A percentile compares a stretch with the other conserved stretches of the same genome.
phyloP scores from a whole-genome alignment of 1,139 yeast species.

The Suhomyces yuchorum region DNA sequence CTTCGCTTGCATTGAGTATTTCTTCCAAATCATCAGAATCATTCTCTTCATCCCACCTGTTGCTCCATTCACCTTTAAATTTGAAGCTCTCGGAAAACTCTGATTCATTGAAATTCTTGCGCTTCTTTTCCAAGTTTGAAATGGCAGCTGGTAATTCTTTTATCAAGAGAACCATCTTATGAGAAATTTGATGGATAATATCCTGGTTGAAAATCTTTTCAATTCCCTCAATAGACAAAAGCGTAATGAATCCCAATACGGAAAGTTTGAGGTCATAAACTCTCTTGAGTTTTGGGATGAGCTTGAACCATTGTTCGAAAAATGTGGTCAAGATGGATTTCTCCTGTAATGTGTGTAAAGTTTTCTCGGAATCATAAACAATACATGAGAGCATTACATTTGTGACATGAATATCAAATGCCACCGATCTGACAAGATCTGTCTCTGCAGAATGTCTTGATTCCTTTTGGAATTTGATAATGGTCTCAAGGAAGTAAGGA shows the following conservation, averaged over 20 bases:
- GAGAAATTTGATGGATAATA: constrained; percentile 38
- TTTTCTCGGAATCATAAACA: constrained; percentile 58
- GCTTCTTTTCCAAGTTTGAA: constrained; percentile 59
- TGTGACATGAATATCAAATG: constrained; percentile 57
- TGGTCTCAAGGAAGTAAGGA: constrained; percentile 38
- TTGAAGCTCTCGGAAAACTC: constrained; percentile 21
- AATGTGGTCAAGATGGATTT: constrained; percentile 49
- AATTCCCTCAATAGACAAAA: constrained; percentile 37
- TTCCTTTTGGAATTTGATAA: constrained; percentile 22
- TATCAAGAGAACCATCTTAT: constrained; percentile 51
- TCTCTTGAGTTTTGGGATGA: constrained; percentile 60
- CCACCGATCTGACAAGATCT: constrained; percentile 31
- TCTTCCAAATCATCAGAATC: constrained; percentile 34
- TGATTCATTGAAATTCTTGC: constrained; percentile 51
- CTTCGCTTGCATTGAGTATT: constrained; percentile 21
- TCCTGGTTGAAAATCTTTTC: constrained; percentile 22
- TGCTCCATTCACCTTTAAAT: constrained; percentile 15
- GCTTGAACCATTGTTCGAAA: constrained; percentile 68
- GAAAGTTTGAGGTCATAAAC: constrained; percentile 83
- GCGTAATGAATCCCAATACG: constrained; percentile 62
- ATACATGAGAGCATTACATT: constrained; percentile 71
- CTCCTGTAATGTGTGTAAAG: constrained; percentile 57
- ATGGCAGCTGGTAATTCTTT: constrained; percentile 72
- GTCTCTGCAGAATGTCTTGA: constrained; percentile 13
- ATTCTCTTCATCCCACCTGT: constrained; percentile 22